Percentiles rank a stretch among this genome's conserved stretches.
These are phyloP conservation scores for Aspergillus arachidicola DNA, from an alignment of 2,329 filamentous ascomycete genomes.

Conservation along the genomic window DNA sequence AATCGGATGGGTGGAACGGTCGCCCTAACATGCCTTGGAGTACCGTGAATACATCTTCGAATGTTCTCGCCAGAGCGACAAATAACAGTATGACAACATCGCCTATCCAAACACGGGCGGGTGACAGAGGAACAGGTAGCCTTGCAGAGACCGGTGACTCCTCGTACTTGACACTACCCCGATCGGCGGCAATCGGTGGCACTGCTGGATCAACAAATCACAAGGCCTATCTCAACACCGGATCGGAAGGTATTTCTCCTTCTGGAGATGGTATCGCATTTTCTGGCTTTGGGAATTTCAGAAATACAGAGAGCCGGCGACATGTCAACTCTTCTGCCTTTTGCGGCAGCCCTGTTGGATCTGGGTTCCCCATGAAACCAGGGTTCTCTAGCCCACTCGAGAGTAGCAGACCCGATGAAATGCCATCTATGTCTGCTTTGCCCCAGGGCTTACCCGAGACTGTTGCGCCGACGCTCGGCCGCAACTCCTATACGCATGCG, in stretches of 20 bases:
- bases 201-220: slow-evolving; percentile 27
- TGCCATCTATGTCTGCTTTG: slow-evolving; percentile 32
- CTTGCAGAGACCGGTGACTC: slow-evolving; percentile 49
- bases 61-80: slow-evolving; percentile 48
- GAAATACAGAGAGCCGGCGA: slow-evolving; percentile 37
- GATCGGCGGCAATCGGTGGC: slow-evolving; percentile 48
- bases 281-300: slow-evolving; percentile 32
- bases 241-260: slow-evolving; percentile 36
- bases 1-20: slow-evolving; percentile 65
- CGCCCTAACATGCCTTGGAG: slow-evolving; percentile 63
- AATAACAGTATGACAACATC: slow-evolving; percentile 57
- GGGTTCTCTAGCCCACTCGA: slow-evolving; percentile 34
- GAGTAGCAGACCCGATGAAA: slow-evolving; percentile 32
- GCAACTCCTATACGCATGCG: slow-evolving; percentile 35
- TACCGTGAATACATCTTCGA: slow-evolving; percentile 49
- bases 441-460: slow-evolving; percentile 32
- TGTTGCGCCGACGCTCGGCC: slow-evolving; percentile 27
- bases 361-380: slow-evolving; percentile 35
- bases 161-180: slow-evolving; percentile 51
- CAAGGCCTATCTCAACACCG: slow-evolving; percentile 37
- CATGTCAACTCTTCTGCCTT: slow-evolving; percentile 37
- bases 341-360: slow-evolving; percentile 31
- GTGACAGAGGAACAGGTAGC: slow-evolving; percentile 42
- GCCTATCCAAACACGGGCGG: slow-evolving; percentile 59
- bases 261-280: slow-evolving; percentile 37